Percentiles rank a stretch among this genome's conserved stretches.
Conservation (phyloP, 805 yeast genomes). For the Lipomyces kockii region DNA sequence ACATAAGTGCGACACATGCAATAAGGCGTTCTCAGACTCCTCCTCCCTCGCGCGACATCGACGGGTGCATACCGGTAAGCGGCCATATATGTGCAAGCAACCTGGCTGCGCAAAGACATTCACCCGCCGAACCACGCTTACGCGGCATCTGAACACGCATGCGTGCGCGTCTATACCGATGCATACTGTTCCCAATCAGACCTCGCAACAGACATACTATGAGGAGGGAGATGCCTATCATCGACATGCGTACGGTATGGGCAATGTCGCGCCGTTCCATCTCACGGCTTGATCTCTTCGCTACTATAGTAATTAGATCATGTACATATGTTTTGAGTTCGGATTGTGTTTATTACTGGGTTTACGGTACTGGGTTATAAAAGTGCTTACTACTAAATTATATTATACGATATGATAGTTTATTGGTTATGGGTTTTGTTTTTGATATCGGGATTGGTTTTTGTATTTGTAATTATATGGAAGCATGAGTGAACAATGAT, state of each 20-base stretch:
- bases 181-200: conserved; percentile 7
- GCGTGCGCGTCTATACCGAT: conserved; percentile 25
- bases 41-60: conserved; percentile 75
- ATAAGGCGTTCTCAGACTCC: conserved; percentile 36
- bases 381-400: background rate
- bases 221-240: conserved; percentile 25
- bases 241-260: conserved; percentile 15
- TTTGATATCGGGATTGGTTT: too few relatives aligned
- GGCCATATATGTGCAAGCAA: conserved; percentile 62
- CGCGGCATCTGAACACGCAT: conserved; percentile 71
- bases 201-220: conserved; percentile 12
- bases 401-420: background rate
- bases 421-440: background rate
- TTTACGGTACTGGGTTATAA: background rate
- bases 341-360: background rate
- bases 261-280: conserved; percentile 18
- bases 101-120: conserved; percentile 64
- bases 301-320: background rate
- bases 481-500: background rate
- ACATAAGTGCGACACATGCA: conserved; percentile 55
- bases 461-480: background rate
- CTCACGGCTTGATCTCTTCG: background rate
- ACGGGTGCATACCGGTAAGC: conserved; percentile 59
- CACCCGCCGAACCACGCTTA: conserved; percentile 75
- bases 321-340: background rate